Evolutionary conservation across 2,329 filamentous ascomycete species (phyloP).

Genomic region (Aspergillus ustus): DNA sequence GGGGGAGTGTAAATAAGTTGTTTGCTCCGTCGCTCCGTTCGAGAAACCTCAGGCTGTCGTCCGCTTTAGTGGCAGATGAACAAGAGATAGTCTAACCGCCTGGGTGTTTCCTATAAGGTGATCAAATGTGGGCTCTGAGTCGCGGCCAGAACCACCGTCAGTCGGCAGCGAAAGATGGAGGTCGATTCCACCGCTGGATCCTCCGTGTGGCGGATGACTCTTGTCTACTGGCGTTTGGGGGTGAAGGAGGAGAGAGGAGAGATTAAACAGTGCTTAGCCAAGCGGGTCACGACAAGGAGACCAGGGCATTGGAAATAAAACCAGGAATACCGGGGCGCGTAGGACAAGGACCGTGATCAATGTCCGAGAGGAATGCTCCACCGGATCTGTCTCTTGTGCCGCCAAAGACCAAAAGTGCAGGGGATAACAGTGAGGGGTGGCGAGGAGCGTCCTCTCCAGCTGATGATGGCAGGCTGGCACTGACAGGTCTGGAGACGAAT

Average conservation of each 20-base stretch:
- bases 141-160: slow-evolving; percentile 24
- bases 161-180: slow-evolving; percentile 24
- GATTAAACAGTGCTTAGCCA: slow-evolving; percentile 30
- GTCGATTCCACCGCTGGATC: slow-evolving; percentile 27
- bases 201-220: slow-evolving; percentile 21
- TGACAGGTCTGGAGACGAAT: slow-evolving; percentile 22
- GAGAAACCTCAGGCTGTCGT: slow-evolving; percentile 7
- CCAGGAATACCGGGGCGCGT: slow-evolving; percentile 20
- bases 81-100: slow-evolving; percentile 16
- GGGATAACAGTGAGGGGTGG: slow-evolving; percentile 20
- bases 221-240: slow-evolving; percentile 23
- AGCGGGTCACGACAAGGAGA: slow-evolving; percentile 27
- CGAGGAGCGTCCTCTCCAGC: slow-evolving; percentile 19
- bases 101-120: slow-evolving; percentile 14
- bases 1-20: slow-evolving; percentile 20
- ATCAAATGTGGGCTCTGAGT: slow-evolving; percentile 22
- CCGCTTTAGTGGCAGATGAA: slow-evolving; percentile 9
- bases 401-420: slow-evolving; percentile 21
- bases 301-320: slow-evolving; percentile 36
- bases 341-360: slow-evolving; percentile 23
- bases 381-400: slow-evolving; percentile 27
- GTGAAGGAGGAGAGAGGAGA: slow-evolving; percentile 26
- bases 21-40: slow-evolving; percentile 19
- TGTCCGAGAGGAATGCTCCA: slow-evolving; percentile 25
- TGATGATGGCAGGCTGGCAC: slow-evolving; percentile 18